Base-by-base conservation (phyloP, 441 rosid species). In the Lagerstroemia fauriei region DNA sequence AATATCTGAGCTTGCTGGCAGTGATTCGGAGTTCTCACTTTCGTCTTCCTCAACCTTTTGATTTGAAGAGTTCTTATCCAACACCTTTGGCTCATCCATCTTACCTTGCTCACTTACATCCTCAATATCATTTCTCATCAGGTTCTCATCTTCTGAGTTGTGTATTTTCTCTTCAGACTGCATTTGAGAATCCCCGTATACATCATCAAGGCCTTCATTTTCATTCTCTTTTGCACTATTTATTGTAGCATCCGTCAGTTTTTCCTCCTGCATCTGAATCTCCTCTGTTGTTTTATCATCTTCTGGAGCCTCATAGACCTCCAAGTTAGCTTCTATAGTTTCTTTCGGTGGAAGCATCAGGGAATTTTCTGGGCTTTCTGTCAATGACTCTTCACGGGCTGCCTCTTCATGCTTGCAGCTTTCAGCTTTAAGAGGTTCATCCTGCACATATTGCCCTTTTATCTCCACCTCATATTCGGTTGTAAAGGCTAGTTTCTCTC, bases 161-260 rank as follows among this genome's bases (percentile, higher is more conserved):
- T 66, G 61, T 59, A 78, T 85, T 91, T 90, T 88, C 78, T 80
- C 80, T 72, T 73, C 73, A 78, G 73, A 48, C 80, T 44, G 53
- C 32, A 16, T 20, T 29, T 66, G 18, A 29, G 71, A 9, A 25
- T 14, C 12, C 38, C 29, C 7, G 20, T 17, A 66, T 66, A 66
- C 10, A 48, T 48, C 51, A 13, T 66, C 71, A 66, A 18, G 20
- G 5, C 29, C 32, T 29, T 66, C 18, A 29, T 27, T 14, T 66
- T 29, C 41, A 31, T 9, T 66, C 51, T 48, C 51, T 48, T 10
- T 48, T 48, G 51, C 51, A 48, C 51, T 48, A 48, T 9, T 48
- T 48, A 10, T 14, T 48, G 51, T 48, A 48, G 51, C 51, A 48
- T n/a, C 9, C 20, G 4, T 66, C 38, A 6, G 41, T 66, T 13